Conservation (phyloP, 441 rosid genomes). For the Adansonia gregorii region DNA sequence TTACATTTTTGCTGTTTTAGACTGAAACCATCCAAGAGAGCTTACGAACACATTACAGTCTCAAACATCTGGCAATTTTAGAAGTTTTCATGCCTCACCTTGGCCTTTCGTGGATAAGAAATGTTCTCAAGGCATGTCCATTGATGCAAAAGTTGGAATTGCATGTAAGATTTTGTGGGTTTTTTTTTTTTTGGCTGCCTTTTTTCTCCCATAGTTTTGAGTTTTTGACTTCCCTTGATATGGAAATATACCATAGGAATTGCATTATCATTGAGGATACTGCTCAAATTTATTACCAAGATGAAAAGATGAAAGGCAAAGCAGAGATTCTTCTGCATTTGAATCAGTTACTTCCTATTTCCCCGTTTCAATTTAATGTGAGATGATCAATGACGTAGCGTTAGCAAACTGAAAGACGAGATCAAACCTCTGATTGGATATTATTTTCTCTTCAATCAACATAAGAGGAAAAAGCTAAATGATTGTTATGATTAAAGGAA, state of each 20-base stretch:
- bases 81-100: not conserved
- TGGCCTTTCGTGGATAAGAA: not conserved
- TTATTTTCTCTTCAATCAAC: too few relatives aligned
- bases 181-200: not conserved
- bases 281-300: not conserved
- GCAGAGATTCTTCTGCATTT: not conserved
- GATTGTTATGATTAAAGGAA: not conserved
- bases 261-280: not conserved
- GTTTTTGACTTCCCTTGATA: not conserved
- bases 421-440: too few relatives aligned
- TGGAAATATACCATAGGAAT: not conserved
- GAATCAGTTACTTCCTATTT: too few relatives aligned
- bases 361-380: too few relatives aligned
- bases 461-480: not conserved
- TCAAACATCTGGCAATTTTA: not conserved
- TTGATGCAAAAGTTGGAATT: not conserved
- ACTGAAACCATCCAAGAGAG: not conserved
- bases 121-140: not conserved
- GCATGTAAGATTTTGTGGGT: not conserved
- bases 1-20: not conserved
- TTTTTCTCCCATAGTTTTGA: not conserved
- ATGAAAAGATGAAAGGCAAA: not conserved
- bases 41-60: not conserved
- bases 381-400: too few relatives aligned
- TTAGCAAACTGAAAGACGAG: too few relatives aligned